phyloP scores from a whole-genome alignment of 345 rosid species.

The Raphanus sativus region DNA sequence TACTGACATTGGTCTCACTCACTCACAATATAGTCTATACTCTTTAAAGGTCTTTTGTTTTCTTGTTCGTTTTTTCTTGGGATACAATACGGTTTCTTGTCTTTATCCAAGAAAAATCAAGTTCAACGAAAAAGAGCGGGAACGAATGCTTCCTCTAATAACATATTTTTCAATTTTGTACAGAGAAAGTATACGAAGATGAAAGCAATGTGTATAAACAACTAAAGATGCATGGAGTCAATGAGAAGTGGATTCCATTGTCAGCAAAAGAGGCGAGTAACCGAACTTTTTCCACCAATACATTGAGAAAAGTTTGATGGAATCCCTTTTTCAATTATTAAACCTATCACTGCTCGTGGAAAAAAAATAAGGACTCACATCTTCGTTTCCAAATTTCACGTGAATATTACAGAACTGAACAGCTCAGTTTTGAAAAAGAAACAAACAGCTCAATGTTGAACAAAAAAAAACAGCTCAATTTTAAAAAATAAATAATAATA shows the following conservation, averaged over 20 bases:
- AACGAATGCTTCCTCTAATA: conserved; percentile 25
- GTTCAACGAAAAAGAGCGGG: conserved; percentile 42
- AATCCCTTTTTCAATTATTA: conserved; percentile 34
- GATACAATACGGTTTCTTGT: conserved; percentile 28
- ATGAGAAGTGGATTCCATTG: conserved; percentile 37
- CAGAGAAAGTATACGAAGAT: neutral
- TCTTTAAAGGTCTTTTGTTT: conserved; percentile 27
- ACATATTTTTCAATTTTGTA: neutral
- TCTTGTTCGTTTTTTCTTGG: conserved; percentile 35
- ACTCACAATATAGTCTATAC: conserved; percentile 30
- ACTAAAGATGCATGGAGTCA: conserved; percentile 34
- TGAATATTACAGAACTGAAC: neutral
- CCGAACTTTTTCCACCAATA: conserved; percentile 36
- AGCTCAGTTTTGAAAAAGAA: neutral
- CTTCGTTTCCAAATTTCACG: conserved; percentile 7
- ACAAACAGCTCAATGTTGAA: neutral
- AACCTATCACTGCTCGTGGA: conserved; percentile 21
- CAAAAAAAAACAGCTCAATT: no score
- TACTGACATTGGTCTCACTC: conserved; percentile 41
- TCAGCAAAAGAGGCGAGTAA: conserved; percentile 39
- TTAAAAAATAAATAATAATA: no score
- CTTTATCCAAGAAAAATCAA: conserved; percentile 31
- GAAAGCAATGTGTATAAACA: neutral
- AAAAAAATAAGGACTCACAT: conserved; percentile 5
- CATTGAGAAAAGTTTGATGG: conserved; percentile 18